Evolutionary conservation across 1,139 yeast genomes (phyloP).

Genomic region (Meyerozyma smithsonii): DNA sequence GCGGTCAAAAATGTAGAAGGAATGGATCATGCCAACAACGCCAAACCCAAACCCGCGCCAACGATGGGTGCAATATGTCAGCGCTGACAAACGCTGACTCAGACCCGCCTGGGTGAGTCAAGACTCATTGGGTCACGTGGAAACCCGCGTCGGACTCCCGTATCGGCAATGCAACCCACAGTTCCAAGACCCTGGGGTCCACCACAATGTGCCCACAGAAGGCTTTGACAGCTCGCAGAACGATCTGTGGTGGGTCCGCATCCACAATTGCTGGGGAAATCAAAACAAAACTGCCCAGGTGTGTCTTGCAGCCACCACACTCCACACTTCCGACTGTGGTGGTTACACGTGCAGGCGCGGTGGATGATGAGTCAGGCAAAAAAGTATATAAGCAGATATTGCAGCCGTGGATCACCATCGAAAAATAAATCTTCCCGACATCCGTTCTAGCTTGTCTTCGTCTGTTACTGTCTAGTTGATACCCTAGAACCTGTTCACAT

Average conservation of each 20-base stretch:
- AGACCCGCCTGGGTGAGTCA: background rate
- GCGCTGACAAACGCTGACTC: background rate
- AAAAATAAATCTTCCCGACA: too few species aligned
- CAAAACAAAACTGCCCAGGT: background rate
- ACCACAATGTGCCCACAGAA: background rate
- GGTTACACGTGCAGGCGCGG: conserved; percentile 3
- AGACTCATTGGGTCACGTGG: background rate
- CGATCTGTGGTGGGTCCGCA: background rate
- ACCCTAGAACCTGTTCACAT: background rate
- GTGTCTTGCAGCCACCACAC: conserved; percentile 1
- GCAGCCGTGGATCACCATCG: background rate
- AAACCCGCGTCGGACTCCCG: background rate
- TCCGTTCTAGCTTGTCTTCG: too few species aligned
- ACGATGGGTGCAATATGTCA: background rate
- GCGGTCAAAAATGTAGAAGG: conserved; percentile 85
- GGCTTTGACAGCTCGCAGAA: background rate
- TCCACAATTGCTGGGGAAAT: background rate
- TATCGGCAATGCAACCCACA: background rate
- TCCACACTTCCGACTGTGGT: conserved; percentile 1
- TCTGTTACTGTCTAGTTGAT: too few species aligned
- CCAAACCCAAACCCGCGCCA: background rate
- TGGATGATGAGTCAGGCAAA: conserved; percentile 1
- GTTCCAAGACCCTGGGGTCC: background rate
- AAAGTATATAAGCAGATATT: background rate
- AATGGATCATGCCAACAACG: conserved; percentile 48